Conservation (phyloP, 345 rosid species). For the Sisymbrium altissimum region DNA sequence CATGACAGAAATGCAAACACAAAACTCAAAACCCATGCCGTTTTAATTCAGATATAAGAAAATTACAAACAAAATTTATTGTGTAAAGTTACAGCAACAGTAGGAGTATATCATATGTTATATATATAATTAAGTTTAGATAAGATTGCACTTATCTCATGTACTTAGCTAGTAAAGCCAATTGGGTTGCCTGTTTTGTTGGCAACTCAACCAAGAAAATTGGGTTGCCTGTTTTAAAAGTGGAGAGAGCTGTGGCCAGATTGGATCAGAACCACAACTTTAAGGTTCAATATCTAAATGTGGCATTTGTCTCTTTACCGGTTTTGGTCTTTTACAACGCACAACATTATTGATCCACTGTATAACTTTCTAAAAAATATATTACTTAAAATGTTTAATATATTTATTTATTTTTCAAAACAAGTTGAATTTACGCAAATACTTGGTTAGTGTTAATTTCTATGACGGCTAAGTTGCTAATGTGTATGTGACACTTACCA, state of each 20-base stretch:
- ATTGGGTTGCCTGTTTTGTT: slow-evolving; percentile 18
- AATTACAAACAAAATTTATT: too few species aligned
- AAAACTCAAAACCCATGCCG: neutral
- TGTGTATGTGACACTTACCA: neutral
- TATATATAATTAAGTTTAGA: neutral
- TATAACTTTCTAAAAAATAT: neutral
- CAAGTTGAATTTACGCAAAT: neutral
- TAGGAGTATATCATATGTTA: neutral
- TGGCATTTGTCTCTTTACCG: slow-evolving; percentile 25
- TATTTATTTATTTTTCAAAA: neutral
- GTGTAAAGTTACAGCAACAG: too few species aligned
- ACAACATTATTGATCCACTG: neutral
- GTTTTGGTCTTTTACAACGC: slow-evolving; percentile 21
- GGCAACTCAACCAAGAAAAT: slow-evolving; percentile 16
- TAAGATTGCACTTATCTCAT: neutral
- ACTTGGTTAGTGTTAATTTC: neutral
- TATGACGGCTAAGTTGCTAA: neutral
- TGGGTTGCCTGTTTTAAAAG: neutral
- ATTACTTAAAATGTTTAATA: neutral
- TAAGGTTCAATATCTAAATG: slow-evolving; percentile 14
- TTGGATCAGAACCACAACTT: slow-evolving; percentile 26
- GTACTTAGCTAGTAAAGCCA: neutral
- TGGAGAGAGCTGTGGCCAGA: neutral
- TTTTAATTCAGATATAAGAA: neutral
- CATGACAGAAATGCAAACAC: neutral